Evolutionary conservation across 2,329 filamentous ascomycete genomes (phyloP), one percentile per base, ranked within the genome.

Genomic region (Aspergillus brunneoviolaceus): DNA sequence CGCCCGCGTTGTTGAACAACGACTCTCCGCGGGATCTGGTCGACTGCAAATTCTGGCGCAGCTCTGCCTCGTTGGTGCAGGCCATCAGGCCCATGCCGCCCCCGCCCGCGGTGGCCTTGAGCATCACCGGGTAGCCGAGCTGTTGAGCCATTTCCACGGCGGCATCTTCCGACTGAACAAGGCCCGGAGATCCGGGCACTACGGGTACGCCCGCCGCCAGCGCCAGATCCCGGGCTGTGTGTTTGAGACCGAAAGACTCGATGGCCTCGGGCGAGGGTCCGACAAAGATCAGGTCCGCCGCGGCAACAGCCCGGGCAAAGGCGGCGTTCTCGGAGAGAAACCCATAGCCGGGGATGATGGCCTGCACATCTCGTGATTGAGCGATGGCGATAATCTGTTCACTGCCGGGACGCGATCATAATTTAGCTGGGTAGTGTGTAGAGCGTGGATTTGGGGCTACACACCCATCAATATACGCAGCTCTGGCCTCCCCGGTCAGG

Each of bases 81-180:
- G 91, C 91, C 39, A 91, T 83, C 82, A 96, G 87, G 2, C 92
- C 92, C 82, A 95, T 96, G 27, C 92, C 91, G 51, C 91, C 92
- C 33, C 92, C 91, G 6, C 89, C 90, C 61, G 86, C 86, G 12
- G 91, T 89, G 63, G 90, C 91, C 81, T 96, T 96, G 55, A 92
- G 81, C 69, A 92, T 82, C 6, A 92, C 79, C 1, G 83, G 83
- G 63, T 77, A 85, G 0, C 82, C 80, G 42, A 84, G 72, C 21
- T 69, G 68, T 51, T 79, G 74, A 1, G 80, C 77, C 49, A 78
- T 76, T 31, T 70, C 68, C 0, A 79, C 7, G 2, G 27, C 27
- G 27, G 7, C 27, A 29, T 29, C 27, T 9, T 9, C 27, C 9
- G 27, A 29, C 7, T 29, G 72, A 4, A 84, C 77, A 0, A 85